Evolutionary conservation across 176 grass and related monocot species (phyloP), one percentile per base, ranked within the genome.

Genomic region (Triticum urartu): DNA sequence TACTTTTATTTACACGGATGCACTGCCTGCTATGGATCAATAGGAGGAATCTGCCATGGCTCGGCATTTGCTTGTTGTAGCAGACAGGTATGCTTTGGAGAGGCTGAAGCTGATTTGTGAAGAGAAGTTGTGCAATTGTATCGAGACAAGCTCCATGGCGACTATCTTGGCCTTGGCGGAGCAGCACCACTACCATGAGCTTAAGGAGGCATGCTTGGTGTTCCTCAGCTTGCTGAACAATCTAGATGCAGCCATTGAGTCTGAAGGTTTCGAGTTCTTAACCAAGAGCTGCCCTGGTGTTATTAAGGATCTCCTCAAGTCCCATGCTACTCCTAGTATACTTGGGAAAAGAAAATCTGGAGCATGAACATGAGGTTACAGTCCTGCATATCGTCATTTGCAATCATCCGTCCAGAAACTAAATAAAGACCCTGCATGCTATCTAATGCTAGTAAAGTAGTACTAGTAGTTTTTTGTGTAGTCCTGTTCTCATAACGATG

Each of bases 1-100:
- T 17, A 7, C 25, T 1, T 84, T 77, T 26, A 48, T 84, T 0
- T 84, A 77, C 83, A 84, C 72, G 0, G 82, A 84, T 61, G 6
- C 26, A 1, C 9, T 77, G 40, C 83, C 48, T 5, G 15, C 14
- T 24, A 73, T 73, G 70, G 13, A 73, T 5, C 21, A 73, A 45
- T 10, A 45, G 3, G 70, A 73, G 22, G 70, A 45, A 14, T 45
- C 11, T 25, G 39, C 11, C 11, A 24, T 73, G 70, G 70, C n/a
- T 73, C 38, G 25, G 39, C 39, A 73, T 73, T 6, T 45, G 70
- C 39, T 73, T 45, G 70, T 73, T 73, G 70, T 39, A 43, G 39
- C 70, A 24, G 70, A 72, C n/a, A 72, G 9, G 36, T 45, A 72
- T 43, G 21, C 6, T 43, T 13, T 73, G n/a, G 11, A 24, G 17